Evolutionary conservation across 805 yeast species (phyloP).

Genomic region (Candida orba): DNA sequence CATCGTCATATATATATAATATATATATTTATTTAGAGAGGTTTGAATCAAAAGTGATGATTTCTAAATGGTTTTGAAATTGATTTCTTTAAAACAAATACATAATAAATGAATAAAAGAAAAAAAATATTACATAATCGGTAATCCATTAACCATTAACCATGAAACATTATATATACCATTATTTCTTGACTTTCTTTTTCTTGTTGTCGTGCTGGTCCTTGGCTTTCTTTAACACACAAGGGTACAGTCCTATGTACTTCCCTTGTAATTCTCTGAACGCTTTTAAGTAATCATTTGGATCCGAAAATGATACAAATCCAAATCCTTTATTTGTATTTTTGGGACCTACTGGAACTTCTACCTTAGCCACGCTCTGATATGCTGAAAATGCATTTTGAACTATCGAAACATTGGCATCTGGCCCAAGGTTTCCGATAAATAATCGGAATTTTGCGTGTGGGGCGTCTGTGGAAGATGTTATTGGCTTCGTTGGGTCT

Average conservation of each 20-base stretch:
- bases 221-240: constrained; percentile 58
- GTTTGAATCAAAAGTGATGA: too few relatives aligned
- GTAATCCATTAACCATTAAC: too few relatives aligned
- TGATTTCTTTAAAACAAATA: too few relatives aligned
- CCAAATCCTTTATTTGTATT: constrained; percentile 58
- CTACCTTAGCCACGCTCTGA: constrained; percentile 47
- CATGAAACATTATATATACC: not conserved
- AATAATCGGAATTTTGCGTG: constrained; percentile 50
- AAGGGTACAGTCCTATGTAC: constrained; percentile 68
- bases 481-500: constrained; percentile 3
- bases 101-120: too few relatives aligned
- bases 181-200: not conserved
- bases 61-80: too few relatives aligned
- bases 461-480: not conserved
- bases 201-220: constrained; percentile 20
- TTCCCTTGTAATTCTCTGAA: constrained; percentile 73
- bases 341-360: constrained; percentile 46
- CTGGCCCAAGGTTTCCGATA: constrained; percentile 68
- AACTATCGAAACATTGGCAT: constrained; percentile 54
- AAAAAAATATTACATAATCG: not conserved
- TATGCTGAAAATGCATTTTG: constrained; percentile 46
- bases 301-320: constrained; percentile 57
- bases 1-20: not conserved
- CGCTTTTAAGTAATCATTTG: constrained; percentile 63
- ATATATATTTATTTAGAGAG: too few relatives aligned